phyloP scores from a whole-genome alignment of 768 basidiomycete genomes.

The Botryobasidium botryosum region DNA sequence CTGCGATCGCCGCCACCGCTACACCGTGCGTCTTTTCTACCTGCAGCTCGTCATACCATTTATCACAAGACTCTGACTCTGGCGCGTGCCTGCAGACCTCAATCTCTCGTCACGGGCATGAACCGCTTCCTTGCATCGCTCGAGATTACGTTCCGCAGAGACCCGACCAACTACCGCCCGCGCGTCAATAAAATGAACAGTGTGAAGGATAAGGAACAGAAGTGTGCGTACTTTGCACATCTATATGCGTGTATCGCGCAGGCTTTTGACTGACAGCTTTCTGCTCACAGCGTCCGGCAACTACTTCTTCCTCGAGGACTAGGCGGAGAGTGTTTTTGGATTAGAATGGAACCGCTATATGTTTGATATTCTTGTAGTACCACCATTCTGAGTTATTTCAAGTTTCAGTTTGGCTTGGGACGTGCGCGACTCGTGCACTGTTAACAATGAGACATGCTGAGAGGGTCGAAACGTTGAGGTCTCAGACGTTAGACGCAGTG shows the following conservation, averaged over 20 bases:
- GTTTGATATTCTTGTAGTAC: background rate
- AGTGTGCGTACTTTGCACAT: conserved; percentile 31
- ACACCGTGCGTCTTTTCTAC: conserved; percentile 45
- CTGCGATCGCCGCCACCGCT: conserved; percentile 77
- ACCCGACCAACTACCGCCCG: conserved; percentile 86
- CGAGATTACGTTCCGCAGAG: conserved; percentile 95
- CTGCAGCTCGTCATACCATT: no score
- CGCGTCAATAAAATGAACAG: conserved; percentile 75
- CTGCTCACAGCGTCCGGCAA: conserved; percentile 48
- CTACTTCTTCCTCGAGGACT: conserved; percentile 89
- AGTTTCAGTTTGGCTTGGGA: background rate
- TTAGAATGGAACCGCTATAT: background rate
- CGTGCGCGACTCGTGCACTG: background rate
- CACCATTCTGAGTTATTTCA: background rate
- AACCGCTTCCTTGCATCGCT: conserved; percentile 91
- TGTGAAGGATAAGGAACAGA: conserved; percentile 80
- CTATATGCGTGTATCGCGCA: background rate
- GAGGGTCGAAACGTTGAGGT: background rate
- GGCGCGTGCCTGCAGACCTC: conserved; percentile 40
- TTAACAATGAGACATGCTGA: background rate
- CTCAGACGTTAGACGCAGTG: no score
- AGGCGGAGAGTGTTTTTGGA: background rate
- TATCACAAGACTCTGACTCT: background rate
- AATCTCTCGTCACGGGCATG: conserved; percentile 91
- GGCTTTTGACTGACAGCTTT: conserved; percentile 4